Conservation (phyloP, 1,284 basidiomycete species). For the Cystobasidium pallidum region DNA sequence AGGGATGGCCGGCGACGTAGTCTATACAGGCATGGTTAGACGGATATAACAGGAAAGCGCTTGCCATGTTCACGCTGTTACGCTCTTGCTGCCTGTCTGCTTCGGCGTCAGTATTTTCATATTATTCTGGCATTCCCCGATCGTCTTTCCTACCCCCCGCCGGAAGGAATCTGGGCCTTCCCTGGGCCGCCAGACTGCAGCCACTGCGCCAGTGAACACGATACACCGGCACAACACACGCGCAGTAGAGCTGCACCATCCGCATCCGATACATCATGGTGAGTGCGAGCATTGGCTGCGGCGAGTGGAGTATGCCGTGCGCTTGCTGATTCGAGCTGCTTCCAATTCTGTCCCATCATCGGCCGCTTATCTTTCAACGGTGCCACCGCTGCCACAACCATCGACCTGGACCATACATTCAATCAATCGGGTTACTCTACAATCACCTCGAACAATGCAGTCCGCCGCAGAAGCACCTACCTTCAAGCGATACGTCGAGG, state of each 20-base stretch:
- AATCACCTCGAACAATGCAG: neutral
- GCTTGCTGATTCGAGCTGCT: slow-evolving; percentile 4
- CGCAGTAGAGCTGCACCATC: slow-evolving; percentile 3
- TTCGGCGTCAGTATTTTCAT: neutral
- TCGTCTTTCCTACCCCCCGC: neutral
- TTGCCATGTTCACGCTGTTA: too few relatives aligned
- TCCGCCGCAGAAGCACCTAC: slow-evolving; percentile 64
- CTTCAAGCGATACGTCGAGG: slow-evolving; percentile 97
- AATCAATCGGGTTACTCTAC: too few relatives aligned
- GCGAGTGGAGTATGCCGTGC: neutral
- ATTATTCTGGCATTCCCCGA: neutral
- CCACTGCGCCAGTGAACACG: neutral
- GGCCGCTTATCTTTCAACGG: too few relatives aligned
- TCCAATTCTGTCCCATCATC: neutral
- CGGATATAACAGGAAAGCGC: too few relatives aligned
- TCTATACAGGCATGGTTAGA: too few relatives aligned
- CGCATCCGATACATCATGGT: slow-evolving; percentile 8
- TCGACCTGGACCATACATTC: neutral
- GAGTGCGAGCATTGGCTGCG: neutral
- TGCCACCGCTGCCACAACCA: neutral
- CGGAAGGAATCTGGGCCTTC: slow-evolving; percentile 5
- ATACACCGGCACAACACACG: neutral
- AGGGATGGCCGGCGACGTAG: too few relatives aligned
- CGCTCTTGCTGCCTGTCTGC: neutral
- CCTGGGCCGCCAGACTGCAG: neutral